Conservation (phyloP, 1,284 basidiomycete species). For the Entoloma clypeatum region DNA sequence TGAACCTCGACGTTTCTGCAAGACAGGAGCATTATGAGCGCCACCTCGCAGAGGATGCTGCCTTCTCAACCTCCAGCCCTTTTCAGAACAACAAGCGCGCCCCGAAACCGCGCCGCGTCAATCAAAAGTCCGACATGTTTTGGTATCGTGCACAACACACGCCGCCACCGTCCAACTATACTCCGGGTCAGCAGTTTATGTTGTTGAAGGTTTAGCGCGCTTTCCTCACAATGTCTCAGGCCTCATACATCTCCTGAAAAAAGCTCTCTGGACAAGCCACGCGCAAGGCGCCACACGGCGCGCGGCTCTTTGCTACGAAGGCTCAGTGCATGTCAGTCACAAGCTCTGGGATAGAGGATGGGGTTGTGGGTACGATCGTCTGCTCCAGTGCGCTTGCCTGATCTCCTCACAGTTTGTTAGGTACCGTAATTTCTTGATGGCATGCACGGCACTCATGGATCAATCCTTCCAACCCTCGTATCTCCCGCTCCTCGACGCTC, state of each 20-base stretch:
- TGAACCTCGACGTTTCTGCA: constrained; percentile 29
- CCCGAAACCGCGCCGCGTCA: constrained; percentile 7
- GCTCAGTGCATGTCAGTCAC: constrained; percentile 55
- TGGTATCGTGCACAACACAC: constrained; percentile 51
- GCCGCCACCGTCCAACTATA: constrained; percentile 64
- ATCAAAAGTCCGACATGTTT: constrained; percentile 44
- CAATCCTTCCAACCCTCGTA: constrained; percentile 61
- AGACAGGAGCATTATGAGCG: constrained; percentile 47
- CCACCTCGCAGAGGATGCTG: constrained; percentile 34
- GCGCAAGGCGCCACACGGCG: constrained; percentile 47
- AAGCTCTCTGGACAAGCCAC: constrained; percentile 51
- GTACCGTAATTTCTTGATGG: constrained; percentile 87
- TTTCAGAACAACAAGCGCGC: constrained; percentile 9
- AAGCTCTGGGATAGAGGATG: constrained; percentile 59
- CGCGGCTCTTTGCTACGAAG: constrained; percentile 64
- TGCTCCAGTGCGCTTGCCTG: neutral
- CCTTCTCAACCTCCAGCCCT: constrained; percentile 1
- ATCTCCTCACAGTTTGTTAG: constrained; percentile 38
- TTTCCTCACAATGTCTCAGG: constrained; percentile 38
- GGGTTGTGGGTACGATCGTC: constrained; percentile 64
- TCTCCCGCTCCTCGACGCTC: constrained; percentile 50
- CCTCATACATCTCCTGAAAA: constrained; percentile 61
- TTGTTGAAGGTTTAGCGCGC: neutral
- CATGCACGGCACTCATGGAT: constrained; percentile 66
- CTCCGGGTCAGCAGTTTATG: constrained; percentile 59